Evolutionary conservation across 768 basidiomycete genomes (phyloP), one percentile per base, ranked within the genome.

Genomic region (Mycena sanguinolenta): DNA sequence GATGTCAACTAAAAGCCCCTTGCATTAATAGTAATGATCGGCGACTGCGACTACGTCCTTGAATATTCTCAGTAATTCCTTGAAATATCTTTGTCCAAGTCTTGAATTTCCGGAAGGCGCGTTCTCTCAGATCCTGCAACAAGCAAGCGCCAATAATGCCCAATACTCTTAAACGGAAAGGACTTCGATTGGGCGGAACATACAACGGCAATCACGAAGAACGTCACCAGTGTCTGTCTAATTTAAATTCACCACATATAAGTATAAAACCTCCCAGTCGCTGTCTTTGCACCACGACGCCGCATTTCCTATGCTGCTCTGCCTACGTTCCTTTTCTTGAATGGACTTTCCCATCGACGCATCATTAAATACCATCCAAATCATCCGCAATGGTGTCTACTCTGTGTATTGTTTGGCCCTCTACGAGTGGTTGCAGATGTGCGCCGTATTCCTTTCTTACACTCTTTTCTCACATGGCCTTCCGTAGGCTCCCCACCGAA

Each of bases 401-500:
- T 79, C 82, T 1, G 79, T 80, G 30, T 77, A 79, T 28, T 71
- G 64, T 25, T 62, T 85, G 39, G 8, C 53, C 0, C 10, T 64
- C n/a, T 84, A 81, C 67, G 84, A 85, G 65, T 84, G 82, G 82
- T 53, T 82, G 13, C 69, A 74, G 36, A 78, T 76, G 84, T 85
- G 69, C 61, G 83, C 75, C 23, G 53, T 27, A 30, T 23, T 64
- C 34, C 42, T 46, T 46, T n/a, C 39, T 30, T 42, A 32, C 2
- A 14, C 17, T 21, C 36, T 3, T 23, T 39, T 55, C 30, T 58
- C 17, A 17, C 12, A 52, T 14, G 25, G 19, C 12, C 8, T 19
- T 34, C 10, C 32, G 27, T 63, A 84, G 83, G 32, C 44, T 80
- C 19, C 62, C 72, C 32, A 67, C 78, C 34, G 84, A 84, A 69